Conservation (phyloP, 306 rosid genomes). For the Amphicarpaea edgeworthii region DNA sequence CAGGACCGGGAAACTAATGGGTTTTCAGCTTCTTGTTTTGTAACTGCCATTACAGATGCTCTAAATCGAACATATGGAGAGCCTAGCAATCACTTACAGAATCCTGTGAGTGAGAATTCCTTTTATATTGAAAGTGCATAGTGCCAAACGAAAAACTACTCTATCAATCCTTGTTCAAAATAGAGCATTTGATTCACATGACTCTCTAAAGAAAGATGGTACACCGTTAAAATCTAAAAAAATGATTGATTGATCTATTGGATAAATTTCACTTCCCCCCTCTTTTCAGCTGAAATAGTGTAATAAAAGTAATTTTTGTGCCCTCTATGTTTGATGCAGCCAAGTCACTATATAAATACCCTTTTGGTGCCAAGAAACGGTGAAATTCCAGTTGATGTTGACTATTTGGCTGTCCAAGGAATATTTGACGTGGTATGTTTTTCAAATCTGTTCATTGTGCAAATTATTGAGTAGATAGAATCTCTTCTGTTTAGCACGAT, state of each 20-base stretch:
- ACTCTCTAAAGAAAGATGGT: conserved; percentile 20
- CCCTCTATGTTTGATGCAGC: conserved; percentile 59
- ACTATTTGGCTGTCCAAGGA: conserved; percentile 74
- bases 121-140: conserved; percentile 28
- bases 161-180: background rate
- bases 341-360: conserved; percentile 74
- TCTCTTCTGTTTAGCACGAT: conserved; percentile 17
- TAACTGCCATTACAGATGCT: conserved; percentile 88
- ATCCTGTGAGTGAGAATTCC: conserved; percentile 62
- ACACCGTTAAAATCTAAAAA: conserved; percentile 18
- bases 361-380: conserved; percentile 78
- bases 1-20: conserved; percentile 84
- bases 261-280: background rate
- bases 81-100: conserved; percentile 62
- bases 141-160: conserved; percentile 15
- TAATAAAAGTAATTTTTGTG: conserved; percentile 20
- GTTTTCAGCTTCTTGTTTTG: conserved; percentile 83
- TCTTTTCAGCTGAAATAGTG: conserved; percentile 2
- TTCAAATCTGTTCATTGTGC: conserved; percentile 28
- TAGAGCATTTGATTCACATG: conserved; percentile 14
- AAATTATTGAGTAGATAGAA: conserved; percentile 20
- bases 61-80: conserved; percentile 86
- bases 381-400: conserved; percentile 69
- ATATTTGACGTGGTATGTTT: conserved; percentile 81
- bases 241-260: background rate